Percentiles rank a stretch among this genome's conserved stretches.
phyloP scores from a whole-genome alignment of 306 rosid species.

The Vigna trinervia region DNA sequence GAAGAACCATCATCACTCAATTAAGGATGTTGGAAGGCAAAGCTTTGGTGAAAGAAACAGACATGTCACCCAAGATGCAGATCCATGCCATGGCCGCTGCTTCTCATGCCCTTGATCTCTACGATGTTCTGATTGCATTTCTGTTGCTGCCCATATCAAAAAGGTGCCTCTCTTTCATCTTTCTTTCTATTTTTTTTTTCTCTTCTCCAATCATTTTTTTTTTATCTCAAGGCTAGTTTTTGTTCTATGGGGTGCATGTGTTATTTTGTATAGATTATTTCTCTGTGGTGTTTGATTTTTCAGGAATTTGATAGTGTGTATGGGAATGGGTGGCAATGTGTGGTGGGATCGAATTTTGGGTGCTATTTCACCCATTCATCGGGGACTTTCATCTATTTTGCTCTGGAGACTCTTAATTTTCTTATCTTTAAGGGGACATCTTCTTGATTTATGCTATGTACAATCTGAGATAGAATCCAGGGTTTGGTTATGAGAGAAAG shows the following conservation, averaged over 20 bases:
- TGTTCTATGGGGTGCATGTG: not conserved
- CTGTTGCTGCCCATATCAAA: slow-evolving; percentile 75
- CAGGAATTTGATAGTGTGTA: slow-evolving; percentile 77
- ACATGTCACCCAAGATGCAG: slow-evolving; percentile 82
- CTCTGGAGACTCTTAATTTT: slow-evolving; percentile 76
- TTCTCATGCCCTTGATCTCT: slow-evolving; percentile 83
- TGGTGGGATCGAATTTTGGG: slow-evolving; percentile 83
- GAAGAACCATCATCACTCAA: not conserved
- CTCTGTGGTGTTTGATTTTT: slow-evolving; percentile 12
- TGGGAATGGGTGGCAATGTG: slow-evolving; percentile 91
- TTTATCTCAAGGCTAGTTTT: too few species aligned
- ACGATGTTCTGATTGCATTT: slow-evolving; percentile 72
- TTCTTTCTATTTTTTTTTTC: not conserved
- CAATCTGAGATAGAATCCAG: not conserved
- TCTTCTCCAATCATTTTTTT: too few species aligned
- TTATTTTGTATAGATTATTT: not conserved
- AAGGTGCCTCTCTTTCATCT: slow-evolving; percentile 52
- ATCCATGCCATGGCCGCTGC: slow-evolving; percentile 88
- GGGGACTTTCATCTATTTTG: slow-evolving; percentile 76
- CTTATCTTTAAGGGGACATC: slow-evolving; percentile 70
- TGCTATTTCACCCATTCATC: slow-evolving; percentile 74
- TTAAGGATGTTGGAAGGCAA: slow-evolving; percentile 86
- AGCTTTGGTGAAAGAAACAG: slow-evolving; percentile 67
- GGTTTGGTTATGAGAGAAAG: not conserved
- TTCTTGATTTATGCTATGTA: slow-evolving; percentile 41